A percentile compares a stretch with the other conserved stretches of the same genome.
phyloP scores from a whole-genome alignment of 768 basidiomycete genomes.

The Sarcodon sp. region DNA sequence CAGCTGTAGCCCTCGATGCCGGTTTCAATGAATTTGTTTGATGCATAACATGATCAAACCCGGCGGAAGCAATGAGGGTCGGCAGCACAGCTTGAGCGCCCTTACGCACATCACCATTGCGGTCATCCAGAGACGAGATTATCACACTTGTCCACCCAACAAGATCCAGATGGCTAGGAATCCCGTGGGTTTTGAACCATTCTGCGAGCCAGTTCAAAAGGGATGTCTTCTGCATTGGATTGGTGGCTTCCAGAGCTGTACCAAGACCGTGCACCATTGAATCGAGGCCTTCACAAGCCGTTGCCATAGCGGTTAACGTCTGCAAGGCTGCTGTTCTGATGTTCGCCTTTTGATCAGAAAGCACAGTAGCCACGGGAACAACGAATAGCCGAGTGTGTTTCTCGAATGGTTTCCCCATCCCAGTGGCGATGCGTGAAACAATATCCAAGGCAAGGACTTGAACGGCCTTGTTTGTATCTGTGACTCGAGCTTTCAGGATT shows the following conservation, averaged over 20 bases:
- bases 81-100: slow-evolving; percentile 77
- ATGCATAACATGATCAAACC: slow-evolving; percentile 78
- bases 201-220: slow-evolving; percentile 72
- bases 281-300: slow-evolving; percentile 77
- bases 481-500: slow-evolving; percentile 77
- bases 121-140: slow-evolving; percentile 79
- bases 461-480: slow-evolving; percentile 90
- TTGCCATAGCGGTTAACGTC: slow-evolving; percentile 72
- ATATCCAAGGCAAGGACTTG: slow-evolving; percentile 86
- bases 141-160: slow-evolving; percentile 50
- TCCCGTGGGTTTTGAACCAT: slow-evolving; percentile 58
- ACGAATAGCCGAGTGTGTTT: slow-evolving; percentile 73
- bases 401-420: slow-evolving; percentile 95
- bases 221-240: slow-evolving; percentile 77
- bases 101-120: slow-evolving; percentile 85
- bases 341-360: slow-evolving; percentile 87
- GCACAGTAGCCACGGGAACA: slow-evolving; percentile 65
- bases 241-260: slow-evolving; percentile 71
- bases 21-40: slow-evolving; percentile 83
- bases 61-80: slow-evolving; percentile 54
- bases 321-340: slow-evolving; percentile 69
- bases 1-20: slow-evolving; percentile 72
- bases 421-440: slow-evolving; percentile 77
- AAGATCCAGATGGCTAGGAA: slow-evolving; percentile 49
- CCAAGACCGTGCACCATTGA: slow-evolving; percentile 67